A percentile compares a stretch with the other conserved stretches of the same genome.
Evolutionary conservation across 768 basidiomycete species (phyloP).

Genomic region (Amanita exitialis): DNA sequence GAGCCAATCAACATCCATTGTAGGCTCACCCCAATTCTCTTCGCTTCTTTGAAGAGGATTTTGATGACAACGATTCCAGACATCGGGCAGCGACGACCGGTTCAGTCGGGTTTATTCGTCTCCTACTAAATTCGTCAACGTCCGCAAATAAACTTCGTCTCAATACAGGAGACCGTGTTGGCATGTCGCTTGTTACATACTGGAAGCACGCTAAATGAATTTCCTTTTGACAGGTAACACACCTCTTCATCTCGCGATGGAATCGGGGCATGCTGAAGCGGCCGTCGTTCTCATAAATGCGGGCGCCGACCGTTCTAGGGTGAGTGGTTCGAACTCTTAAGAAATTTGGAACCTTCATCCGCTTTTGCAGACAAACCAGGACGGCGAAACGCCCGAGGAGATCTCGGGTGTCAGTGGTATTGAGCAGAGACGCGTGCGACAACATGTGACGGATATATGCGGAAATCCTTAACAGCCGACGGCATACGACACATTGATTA

Average conservation of each 20-base stretch:
- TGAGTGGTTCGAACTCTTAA: conserved; percentile 28
- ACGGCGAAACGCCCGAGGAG: conserved; percentile 80
- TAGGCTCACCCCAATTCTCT: conserved; percentile 27
- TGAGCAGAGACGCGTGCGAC: conserved; percentile 74
- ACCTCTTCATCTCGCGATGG: conserved; percentile 94
- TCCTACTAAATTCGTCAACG: conserved; percentile 80
- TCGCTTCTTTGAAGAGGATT: conserved; percentile 11
- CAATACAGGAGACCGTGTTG: conserved; percentile 77
- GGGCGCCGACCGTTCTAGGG: conserved; percentile 85
- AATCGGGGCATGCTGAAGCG: conserved; percentile 87
- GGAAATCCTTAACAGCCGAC: conserved; percentile 37
- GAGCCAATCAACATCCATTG: conserved; percentile 88
- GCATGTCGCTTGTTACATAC: conserved; percentile 26
- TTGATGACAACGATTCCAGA: conserved; percentile 26
- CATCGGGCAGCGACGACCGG: conserved; percentile 97
- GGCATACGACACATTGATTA: background rate
- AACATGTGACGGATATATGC: conserved; percentile 68
- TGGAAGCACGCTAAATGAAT: background rate
- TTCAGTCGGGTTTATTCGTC: conserved; percentile 76
- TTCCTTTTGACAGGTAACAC: conserved; percentile 63
- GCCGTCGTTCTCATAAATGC: conserved; percentile 90
- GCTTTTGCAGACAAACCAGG: conserved; percentile 60
- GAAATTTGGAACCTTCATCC: conserved; percentile 9
- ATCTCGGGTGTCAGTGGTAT: conserved; percentile 83
- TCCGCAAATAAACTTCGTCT: conserved; percentile 68